phyloP scores from a whole-genome alignment of 2,329 filamentous ascomycete species.

The Aureobasidium uvarum region DNA sequence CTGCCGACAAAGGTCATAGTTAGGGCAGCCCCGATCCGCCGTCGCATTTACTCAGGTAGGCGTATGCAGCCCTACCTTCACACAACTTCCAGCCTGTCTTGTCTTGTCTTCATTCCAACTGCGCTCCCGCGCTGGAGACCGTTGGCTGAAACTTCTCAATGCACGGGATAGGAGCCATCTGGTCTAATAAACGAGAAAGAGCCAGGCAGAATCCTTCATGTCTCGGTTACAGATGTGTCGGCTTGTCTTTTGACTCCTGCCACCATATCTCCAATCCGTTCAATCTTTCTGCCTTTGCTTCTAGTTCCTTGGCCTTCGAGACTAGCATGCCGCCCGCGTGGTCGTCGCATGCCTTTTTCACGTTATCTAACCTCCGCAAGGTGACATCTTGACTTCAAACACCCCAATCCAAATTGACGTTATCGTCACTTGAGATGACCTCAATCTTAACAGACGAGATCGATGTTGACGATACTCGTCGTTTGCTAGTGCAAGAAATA shows the following conservation, averaged over 20 bases:
- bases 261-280: background rate
- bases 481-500: background rate
- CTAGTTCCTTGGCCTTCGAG: background rate
- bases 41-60: background rate
- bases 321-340: background rate
- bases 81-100: background rate
- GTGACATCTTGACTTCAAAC: background rate
- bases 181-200: background rate
- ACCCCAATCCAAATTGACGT: background rate
- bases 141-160: background rate
- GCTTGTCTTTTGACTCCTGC: background rate
- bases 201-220: background rate
- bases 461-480: background rate
- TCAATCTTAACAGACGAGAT: background rate
- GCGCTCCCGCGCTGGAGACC: background rate
- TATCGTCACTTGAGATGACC: background rate
- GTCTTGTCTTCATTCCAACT: background rate
- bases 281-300: background rate
- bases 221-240: background rate
- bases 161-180: background rate
- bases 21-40: background rate
- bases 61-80: background rate
- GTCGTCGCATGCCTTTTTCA: background rate
- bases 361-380: background rate
- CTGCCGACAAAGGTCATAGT: background rate